Evolutionary conservation across 1,139 yeast species (phyloP), one percentile per base, ranked within the genome.

Genomic region (Zygosaccharomyces pseudobailii): DNA sequence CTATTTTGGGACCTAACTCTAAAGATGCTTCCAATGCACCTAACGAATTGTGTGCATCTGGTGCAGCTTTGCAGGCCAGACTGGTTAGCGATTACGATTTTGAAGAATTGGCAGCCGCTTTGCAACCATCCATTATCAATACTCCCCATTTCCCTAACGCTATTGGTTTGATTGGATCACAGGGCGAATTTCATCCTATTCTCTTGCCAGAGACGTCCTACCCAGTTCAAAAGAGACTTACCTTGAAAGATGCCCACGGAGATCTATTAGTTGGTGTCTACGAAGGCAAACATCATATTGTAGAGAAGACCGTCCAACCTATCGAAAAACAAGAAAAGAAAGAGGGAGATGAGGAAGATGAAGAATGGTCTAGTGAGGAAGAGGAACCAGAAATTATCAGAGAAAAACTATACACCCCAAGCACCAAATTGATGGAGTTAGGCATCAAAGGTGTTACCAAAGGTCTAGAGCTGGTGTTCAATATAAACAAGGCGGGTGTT

Each of bases 41-140:
- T 53, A 81, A 87, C 62, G 98, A 94, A 73, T 77, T 89, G 63
- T 76, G 85, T 56, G 84, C 95, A 56, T 85, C 95, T 67, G 99
- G 99, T 72, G 95, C 96, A 53, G 97, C 98, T 51, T 78, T 92
- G 66, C 98, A 94, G 76, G 98, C 97, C 44, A 81, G 96, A 36
- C 74, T 94, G 67, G 77, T 90, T 56, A 50, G 58, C 40, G 87
- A 87, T 61, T 88, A 84, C 61, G 97, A 90, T 63, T 87, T 78
- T 51, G 94, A 86, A 46, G 97, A 90, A 71, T 78, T 92, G 60
- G 74, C 76, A 47, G 96, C 89, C 70, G 84, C 95, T 51, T 75
- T 84, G 59, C 86, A 87, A 69, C 94, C 97, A 40, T 79, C 87
- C 51, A 87, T 90, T 52, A 78, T 89, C 57, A 87, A 87, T 74